Evolutionary conservation across 139 green algal species (phyloP), one percentile per base, ranked within the genome.

Genomic region (Cymbomonas tetramitiformis): DNA sequence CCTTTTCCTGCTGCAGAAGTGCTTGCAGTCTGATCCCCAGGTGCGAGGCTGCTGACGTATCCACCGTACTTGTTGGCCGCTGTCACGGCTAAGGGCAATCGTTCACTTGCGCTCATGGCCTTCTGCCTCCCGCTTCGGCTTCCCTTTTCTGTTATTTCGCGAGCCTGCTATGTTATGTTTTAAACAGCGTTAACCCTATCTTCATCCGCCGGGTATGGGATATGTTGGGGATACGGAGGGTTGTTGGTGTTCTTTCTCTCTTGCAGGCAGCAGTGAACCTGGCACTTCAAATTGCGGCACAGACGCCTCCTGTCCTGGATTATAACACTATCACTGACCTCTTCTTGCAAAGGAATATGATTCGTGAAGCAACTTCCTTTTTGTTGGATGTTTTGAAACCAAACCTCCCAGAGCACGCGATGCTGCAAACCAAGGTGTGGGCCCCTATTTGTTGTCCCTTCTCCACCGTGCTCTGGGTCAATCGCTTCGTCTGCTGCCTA

Each of bases 351-450:
- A 75, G 84, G 50, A 93, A 93, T 65, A 82, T 83, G 69, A 75
- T 93, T 46, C 74, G 83, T 7, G 91, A 99, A 72, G 90, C 89
- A 15, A 99, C 91, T 1, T 84, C 83, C 15, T 96, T 97, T 75
- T 75, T 97, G 75, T 72, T 99, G 65, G 92, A 99, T 28, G 88
- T 88, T 24, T 78, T 99, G 53, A 71, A 86, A 38, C 82, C 79
- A 18, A 86, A 99, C 77, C 68, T 84, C 47, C 68, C 83, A 1
- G 79, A 92, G 65, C 80, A 99, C 19, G 91, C 75, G 9, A 65
- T 80, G 58, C 76, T 94, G 64, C 84, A 94, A 73, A 93, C 83
- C 53, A 93, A 93, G 81, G 70, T 63, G 19, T 31, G 23, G 2
- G 38, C n/a, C n/a, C n/a, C n/a, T n/a, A n/a, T n/a, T n/a, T n/a